A percentile compares a stretch with the other conserved stretches of the same genome.
Conservation (phyloP, 495 filamentous ascomycete genomes). For the Aspergillus bertholletiae region DNA sequence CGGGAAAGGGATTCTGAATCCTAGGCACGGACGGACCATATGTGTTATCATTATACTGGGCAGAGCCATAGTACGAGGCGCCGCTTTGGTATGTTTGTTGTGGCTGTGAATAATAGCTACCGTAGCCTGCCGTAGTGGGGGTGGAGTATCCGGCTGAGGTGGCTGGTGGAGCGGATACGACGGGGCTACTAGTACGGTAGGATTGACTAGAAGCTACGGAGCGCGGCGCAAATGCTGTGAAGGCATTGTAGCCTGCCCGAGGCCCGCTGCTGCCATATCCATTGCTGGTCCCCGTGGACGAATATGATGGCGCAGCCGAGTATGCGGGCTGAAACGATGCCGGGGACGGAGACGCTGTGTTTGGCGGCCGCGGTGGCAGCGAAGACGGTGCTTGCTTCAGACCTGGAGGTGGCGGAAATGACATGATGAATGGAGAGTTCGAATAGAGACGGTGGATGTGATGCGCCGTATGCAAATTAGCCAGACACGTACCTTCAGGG, state of each 20-base stretch:
- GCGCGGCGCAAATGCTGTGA: slow-evolving; percentile 61
- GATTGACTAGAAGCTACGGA: slow-evolving; percentile 53
- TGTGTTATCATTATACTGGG: slow-evolving; percentile 48
- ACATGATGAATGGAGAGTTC: slow-evolving; percentile 83
- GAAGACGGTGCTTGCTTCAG: slow-evolving; percentile 64
- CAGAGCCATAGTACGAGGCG: slow-evolving; percentile 47
- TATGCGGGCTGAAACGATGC: slow-evolving; percentile 60
- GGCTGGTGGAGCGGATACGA: slow-evolving; percentile 41
- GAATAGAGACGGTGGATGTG: slow-evolving; percentile 27
- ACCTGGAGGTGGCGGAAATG: slow-evolving; percentile 91
- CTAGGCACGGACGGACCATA: slow-evolving; percentile 61
- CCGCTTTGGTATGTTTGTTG: slow-evolving; percentile 42
- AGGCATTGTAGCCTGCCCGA: slow-evolving; percentile 34
- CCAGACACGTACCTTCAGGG: slow-evolving; percentile 61
- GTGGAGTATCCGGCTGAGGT: slow-evolving; percentile 37
- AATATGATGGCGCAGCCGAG: slow-evolving; percentile 35
- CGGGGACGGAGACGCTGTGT: slow-evolving; percentile 41
- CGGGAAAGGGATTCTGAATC: slow-evolving; percentile 83
- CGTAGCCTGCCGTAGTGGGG: slow-evolving; percentile 31
- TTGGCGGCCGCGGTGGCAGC: slow-evolving; percentile 80
- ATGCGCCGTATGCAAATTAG: slow-evolving; percentile 33
- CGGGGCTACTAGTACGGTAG: slow-evolving; percentile 39
- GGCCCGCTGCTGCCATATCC: slow-evolving; percentile 31
- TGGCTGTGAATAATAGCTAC: slow-evolving; percentile 34
- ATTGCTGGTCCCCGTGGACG: slow-evolving; percentile 33